Evolutionary conservation across 768 basidiomycete genomes (phyloP), one percentile per base, ranked within the genome.

Genomic region (Serpula lacrymans): DNA sequence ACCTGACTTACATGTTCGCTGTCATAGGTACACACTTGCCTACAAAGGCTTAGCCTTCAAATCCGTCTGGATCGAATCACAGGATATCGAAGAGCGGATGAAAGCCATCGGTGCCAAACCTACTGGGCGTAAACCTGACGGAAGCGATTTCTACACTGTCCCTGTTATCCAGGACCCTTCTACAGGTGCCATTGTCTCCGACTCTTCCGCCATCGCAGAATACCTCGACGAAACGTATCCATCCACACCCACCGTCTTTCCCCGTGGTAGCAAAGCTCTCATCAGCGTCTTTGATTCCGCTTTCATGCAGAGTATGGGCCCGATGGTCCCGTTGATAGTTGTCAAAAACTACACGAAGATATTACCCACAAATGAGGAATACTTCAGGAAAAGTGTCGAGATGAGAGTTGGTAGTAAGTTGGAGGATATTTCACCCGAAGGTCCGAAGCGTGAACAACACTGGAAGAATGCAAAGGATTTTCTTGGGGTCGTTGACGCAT

Each of bases 161-260:
- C 76, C 77, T 1, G 61, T 67, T 24, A 72, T 79, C 34, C 45
- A 64, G 48, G 73, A 77, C 48, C 61, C 65, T 2, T 44, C 46
- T 9, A 72, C 67, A 3, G 61, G 56, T 7, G 47, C 50, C 7
- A 43, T 52, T 4, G 28, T 76, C 26, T 54, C 68, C 4, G 69
- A 75, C 33, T 76, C 74, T 0, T 49, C 50, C 28, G 43, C 43
- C n/a, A 77, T 77, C 42, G 72, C 69, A 1, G 47, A 60, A 30
- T 75, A 77, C 48, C 65, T 77, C 38, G 75, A 77, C 38, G 53
- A 55, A 13, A 58, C 63, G 2, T 77, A 74, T 43, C 70, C 75
- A 4, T 51, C 59, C 34, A 59, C 65, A 1, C 64, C 65, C 4
- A 43, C 31, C 10, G 43, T 74, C 27, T 59, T 75, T 47, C 71